Evolutionary conservation across 306 rosid species (phyloP).

Genomic region (Cucurbita argyrosperma): DNA sequence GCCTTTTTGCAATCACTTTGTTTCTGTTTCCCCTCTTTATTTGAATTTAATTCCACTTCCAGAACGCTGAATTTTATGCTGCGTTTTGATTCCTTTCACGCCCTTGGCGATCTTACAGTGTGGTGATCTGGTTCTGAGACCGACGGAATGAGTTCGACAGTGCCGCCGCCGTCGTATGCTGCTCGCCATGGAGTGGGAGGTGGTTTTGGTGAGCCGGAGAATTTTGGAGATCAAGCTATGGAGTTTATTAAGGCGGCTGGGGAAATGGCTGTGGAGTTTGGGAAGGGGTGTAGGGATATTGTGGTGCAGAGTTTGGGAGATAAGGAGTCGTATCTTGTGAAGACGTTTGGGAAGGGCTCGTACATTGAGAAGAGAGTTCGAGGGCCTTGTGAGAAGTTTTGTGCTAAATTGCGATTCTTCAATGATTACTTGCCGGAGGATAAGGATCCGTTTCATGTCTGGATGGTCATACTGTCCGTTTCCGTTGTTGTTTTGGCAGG

Average conservation of each 20-base stretch:
- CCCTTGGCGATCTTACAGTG: neutral
- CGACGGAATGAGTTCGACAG: neutral
- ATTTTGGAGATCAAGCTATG: constrained; percentile 26
- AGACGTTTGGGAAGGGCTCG: constrained; percentile 42
- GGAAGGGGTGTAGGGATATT: constrained; percentile 83
- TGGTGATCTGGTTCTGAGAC: neutral
- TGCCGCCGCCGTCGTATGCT: neutral
- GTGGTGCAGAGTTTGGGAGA: constrained; percentile 59
- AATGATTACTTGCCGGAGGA: constrained; percentile 70
- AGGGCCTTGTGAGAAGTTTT: constrained; percentile 25
- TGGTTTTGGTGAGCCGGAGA: constrained; percentile 22
- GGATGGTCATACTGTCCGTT: constrained; percentile 52
- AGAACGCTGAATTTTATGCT: neutral
- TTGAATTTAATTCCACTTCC: neutral
- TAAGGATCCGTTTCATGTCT: constrained; percentile 70
- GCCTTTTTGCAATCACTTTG: neutral
- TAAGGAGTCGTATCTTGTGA: constrained; percentile 36
- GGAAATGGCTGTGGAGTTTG: constrained; percentile 71
- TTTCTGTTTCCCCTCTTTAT: neutral
- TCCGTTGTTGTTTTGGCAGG: constrained; percentile 53
- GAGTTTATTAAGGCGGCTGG: constrained; percentile 67
- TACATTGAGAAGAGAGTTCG: constrained; percentile 25
- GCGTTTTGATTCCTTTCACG: neutral
- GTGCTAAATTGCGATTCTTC: constrained; percentile 33
- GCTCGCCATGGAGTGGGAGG: constrained; percentile 6